phyloP scores from a whole-genome alignment of 495 filamentous ascomycete species.

The Talaromyces trachyspermus region DNA sequence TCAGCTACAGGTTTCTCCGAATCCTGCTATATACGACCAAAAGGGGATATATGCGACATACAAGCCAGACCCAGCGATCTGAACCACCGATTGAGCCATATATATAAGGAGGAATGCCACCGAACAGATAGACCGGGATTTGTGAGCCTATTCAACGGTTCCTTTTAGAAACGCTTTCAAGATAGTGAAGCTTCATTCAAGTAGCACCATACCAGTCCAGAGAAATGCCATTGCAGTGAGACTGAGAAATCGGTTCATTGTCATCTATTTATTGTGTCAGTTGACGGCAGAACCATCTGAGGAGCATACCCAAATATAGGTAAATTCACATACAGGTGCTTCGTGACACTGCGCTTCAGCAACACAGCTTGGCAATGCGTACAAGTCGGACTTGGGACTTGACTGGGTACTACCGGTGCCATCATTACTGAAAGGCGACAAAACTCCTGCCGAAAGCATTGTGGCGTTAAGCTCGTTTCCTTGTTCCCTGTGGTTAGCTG shows the following conservation, averaged over 20 bases:
- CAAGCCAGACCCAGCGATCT: constrained; percentile 68
- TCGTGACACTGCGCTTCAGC: too few relatives aligned
- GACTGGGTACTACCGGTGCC: background rate
- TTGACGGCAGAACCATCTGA: too few relatives aligned
- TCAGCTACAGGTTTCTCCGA: too few relatives aligned
- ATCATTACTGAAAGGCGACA: background rate
- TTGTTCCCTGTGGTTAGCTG: too few relatives aligned
- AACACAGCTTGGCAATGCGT: background rate
- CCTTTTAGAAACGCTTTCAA: too few relatives aligned
- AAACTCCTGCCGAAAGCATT: constrained; percentile 1
- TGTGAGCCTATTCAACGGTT: too few relatives aligned
- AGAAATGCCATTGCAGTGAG: constrained; percentile 58
- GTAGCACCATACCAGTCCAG: constrained; percentile 53
- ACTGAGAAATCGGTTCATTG: constrained; percentile 48
- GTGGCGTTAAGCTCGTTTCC: too few relatives aligned
- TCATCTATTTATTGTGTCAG: constrained; percentile 39
- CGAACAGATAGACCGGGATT: constrained; percentile 18
- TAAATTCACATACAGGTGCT: constrained; percentile 1
- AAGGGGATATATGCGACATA: constrained; percentile 16
- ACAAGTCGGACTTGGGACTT: constrained; percentile 1
- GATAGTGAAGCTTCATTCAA: too few relatives aligned
- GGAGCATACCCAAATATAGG: too few relatives aligned
- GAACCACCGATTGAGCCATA: constrained; percentile 58
- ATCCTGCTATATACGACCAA: too few relatives aligned
- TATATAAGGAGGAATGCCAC: constrained; percentile 56